phyloP scores from a whole-genome alignment of 2,329 filamentous ascomycete species.

The Polytolypa hystricis region DNA sequence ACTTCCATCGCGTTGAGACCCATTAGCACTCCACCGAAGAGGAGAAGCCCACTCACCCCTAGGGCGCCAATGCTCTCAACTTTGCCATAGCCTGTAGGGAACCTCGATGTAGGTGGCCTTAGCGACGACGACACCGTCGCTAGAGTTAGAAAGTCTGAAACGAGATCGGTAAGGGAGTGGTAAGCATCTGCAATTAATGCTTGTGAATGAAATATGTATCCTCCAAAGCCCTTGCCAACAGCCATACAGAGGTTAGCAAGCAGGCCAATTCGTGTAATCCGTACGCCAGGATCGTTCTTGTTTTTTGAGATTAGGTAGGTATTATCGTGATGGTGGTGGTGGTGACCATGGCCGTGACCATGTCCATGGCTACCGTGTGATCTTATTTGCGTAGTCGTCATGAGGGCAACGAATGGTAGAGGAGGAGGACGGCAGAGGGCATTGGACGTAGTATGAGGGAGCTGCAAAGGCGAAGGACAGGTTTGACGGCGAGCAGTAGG shows the following conservation, averaged over 20 bases:
- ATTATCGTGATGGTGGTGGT: conserved; percentile 75
- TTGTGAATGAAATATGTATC: conserved; percentile 90
- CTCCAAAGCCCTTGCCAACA: conserved; percentile 80
- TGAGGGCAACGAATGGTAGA: conserved; percentile 19
- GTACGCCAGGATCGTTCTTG: conserved; percentile 84
- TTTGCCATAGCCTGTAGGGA: conserved; percentile 90
- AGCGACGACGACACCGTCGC: conserved; percentile 91
- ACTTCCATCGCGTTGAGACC: conserved; percentile 63
- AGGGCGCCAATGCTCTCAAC: conserved; percentile 92
- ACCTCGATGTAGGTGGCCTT: conserved; percentile 68
- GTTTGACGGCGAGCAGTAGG: conserved; percentile 2
- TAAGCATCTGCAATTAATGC: conserved; percentile 87
- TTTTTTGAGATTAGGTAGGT: conserved; percentile 69
- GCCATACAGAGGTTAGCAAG: conserved; percentile 92
- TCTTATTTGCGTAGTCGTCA: conserved; percentile 36
- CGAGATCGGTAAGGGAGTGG: conserved; percentile 88
- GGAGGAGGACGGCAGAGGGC: conserved; percentile 2
- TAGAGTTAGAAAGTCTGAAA: conserved; percentile 87
- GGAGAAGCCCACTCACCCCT: conserved; percentile 82
- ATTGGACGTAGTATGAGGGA: conserved; percentile 1
- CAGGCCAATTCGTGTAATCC: conserved; percentile 81
- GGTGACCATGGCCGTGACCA: conserved; percentile 50
- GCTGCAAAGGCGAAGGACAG: conserved; percentile 9
- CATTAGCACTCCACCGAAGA: conserved; percentile 87
- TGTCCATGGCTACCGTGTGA: conserved; percentile 30